These are phyloP conservation scores for Postia placenta DNA, from an alignment of 768 basidiomycete genomes.

Conservation along the genomic window DNA sequence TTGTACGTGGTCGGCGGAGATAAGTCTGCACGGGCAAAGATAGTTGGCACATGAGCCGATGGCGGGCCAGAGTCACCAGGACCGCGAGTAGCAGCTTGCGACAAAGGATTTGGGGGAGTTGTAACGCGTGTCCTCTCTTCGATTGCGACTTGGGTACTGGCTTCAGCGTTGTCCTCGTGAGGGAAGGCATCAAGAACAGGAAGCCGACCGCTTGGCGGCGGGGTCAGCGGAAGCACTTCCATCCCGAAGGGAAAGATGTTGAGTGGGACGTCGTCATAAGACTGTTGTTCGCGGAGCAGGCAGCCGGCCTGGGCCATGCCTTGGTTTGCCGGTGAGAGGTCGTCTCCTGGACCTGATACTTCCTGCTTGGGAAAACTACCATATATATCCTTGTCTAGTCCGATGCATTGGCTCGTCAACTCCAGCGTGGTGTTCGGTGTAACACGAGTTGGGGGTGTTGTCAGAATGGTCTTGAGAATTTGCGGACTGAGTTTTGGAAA, in stretches of 20 bases:
- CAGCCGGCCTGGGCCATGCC: too few species aligned
- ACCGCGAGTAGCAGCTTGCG: neutral
- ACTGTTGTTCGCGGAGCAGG: too few species aligned
- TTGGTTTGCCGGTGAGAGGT: too few species aligned
- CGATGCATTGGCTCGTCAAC: too few species aligned
- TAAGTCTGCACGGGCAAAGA: neutral
- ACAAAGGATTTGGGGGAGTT: neutral
- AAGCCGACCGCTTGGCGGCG: neutral
- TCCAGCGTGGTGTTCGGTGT: slow-evolving; percentile 6
- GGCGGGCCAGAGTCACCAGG: too few species aligned
- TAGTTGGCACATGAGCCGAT: too few species aligned
- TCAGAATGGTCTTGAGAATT: slow-evolving; percentile 5
- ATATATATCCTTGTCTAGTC: too few species aligned
- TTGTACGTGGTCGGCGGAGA: neutral
- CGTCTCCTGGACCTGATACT: too few species aligned
- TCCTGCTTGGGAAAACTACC: too few species aligned
- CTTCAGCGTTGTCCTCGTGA: neutral
- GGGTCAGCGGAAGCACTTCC: neutral
- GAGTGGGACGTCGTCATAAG: neutral
- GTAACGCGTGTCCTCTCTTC: too few species aligned
- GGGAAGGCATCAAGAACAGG: neutral
- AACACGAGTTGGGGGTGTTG: slow-evolving; percentile 9
- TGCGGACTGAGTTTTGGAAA: slow-evolving; percentile 11
- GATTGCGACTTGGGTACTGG: too few species aligned
- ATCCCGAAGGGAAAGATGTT: neutral